Evolutionary conservation across 192 early-diverging fungal species (phyloP).

Genomic region (Backusella luteola): DNA sequence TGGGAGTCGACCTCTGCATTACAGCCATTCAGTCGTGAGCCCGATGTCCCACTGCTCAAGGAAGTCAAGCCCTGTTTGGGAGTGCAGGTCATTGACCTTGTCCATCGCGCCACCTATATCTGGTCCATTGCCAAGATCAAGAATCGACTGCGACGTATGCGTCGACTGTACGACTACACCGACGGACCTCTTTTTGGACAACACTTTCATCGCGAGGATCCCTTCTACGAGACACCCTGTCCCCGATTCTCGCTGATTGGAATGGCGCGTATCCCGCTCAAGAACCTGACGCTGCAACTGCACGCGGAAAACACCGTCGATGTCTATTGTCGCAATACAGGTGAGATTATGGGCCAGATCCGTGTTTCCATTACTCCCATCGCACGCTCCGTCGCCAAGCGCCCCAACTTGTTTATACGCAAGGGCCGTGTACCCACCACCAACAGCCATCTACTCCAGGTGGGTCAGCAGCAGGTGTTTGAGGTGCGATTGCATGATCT

Average conservation of each 20-base stretch:
- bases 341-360: constrained; percentile 38
- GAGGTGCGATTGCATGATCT: constrained; percentile 59
- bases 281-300: constrained; percentile 41
- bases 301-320: constrained; percentile 39
- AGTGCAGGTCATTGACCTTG: constrained; percentile 53
- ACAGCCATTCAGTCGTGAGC: constrained; percentile 5
- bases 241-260: constrained; percentile 54
- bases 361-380: constrained; percentile 43
- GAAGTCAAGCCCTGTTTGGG: constrained; percentile 48
- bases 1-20: constrained; percentile 46
- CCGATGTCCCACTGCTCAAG: not conserved
- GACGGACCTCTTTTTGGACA: constrained; percentile 52
- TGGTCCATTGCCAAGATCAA: constrained; percentile 66
- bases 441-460: not conserved
- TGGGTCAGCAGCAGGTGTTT: constrained; percentile 54
- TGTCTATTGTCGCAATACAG: constrained; percentile 43
- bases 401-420: constrained; percentile 17
- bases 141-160: constrained; percentile 66
- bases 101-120: constrained; percentile 47
- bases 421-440: not conserved
- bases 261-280: constrained; percentile 39
- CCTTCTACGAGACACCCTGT: constrained; percentile 54
- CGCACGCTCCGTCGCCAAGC: constrained; percentile 18
- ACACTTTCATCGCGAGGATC: constrained; percentile 56
- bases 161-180: constrained; percentile 55